These are phyloP conservation scores for Trichoderma sp. DNA, from an alignment of 2,329 filamentous ascomycete genomes.

Conservation along the genomic window DNA sequence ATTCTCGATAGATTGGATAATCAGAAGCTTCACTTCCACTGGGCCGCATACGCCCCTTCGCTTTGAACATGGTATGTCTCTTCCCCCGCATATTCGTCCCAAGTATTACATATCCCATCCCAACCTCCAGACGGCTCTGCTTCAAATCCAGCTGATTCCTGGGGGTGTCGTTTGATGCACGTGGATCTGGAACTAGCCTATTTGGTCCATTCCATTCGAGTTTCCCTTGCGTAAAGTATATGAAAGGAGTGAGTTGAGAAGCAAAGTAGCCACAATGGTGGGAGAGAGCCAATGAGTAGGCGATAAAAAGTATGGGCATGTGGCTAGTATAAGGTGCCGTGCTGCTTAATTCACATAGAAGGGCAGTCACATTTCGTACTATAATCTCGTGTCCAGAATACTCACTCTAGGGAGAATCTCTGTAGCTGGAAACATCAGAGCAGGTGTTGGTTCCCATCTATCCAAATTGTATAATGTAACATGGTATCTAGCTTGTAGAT, in stretches of 20 bases:
- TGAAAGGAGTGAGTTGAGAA: background rate
- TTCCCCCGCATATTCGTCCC: conserved; percentile 10
- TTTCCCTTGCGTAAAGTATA: conserved; percentile 4
- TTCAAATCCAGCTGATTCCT: background rate
- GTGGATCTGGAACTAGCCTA: background rate
- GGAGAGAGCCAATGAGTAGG: background rate
- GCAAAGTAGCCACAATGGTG: background rate
- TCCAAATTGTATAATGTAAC: background rate
- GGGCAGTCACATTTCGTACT: background rate
- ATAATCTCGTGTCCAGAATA: background rate
- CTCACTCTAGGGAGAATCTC: too few species aligned
- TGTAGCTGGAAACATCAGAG: background rate
- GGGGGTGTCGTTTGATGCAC: background rate
- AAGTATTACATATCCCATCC: background rate
- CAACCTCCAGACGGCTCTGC: background rate
- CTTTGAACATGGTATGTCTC: background rate
- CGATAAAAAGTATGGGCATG: background rate
- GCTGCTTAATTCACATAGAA: background rate
- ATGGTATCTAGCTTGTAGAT: conserved; percentile 1
- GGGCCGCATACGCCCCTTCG: background rate
- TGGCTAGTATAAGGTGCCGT: background rate
- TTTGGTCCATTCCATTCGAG: background rate
- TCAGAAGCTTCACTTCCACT: background rate
- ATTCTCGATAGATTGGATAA: background rate
- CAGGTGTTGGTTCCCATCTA: background rate